Evolutionary conservation across 2,329 filamentous ascomycete species (phyloP).

Genomic region (Mycosphaerella sp.): DNA sequence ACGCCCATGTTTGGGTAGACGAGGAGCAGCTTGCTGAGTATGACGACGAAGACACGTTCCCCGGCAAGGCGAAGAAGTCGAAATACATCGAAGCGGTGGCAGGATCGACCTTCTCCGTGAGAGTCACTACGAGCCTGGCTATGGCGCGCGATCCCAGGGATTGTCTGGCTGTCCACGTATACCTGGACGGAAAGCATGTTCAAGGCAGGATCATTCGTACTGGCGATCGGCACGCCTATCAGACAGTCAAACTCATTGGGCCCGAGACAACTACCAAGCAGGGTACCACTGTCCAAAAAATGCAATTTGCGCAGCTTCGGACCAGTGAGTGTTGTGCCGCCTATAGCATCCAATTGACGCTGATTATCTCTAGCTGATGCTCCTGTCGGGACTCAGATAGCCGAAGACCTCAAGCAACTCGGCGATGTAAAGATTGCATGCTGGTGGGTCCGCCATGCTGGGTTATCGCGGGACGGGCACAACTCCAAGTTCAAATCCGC

Average conservation of each 20-base stretch:
- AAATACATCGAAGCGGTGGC: slow-evolving; percentile 19
- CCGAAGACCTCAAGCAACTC: slow-evolving; percentile 12
- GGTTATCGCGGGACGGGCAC: not conserved
- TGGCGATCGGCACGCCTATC: not conserved
- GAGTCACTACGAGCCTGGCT: not conserved
- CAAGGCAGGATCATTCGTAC: not conserved
- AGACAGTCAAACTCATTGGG: not conserved
- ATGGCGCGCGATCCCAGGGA: slow-evolving; percentile 4
- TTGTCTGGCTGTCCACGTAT: not conserved
- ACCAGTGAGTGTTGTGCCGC: slow-evolving; percentile 14
- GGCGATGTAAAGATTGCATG: slow-evolving; percentile 17
- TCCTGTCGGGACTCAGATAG: not conserved
- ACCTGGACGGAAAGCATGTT: slow-evolving; percentile 19
- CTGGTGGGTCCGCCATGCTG: not conserved
- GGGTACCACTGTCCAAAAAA: slow-evolving; percentile 3
- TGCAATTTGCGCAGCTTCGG: slow-evolving; percentile 17
- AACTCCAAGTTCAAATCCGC: not conserved
- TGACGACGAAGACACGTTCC: slow-evolving; percentile 6
- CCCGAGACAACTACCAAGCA: not conserved
- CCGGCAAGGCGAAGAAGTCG: not conserved
- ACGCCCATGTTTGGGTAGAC: slow-evolving; percentile 12
- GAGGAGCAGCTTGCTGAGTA: slow-evolving; percentile 14
- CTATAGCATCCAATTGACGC: not conserved
- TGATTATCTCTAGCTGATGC: slow-evolving; percentile 12
- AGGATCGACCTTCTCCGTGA: slow-evolving; percentile 15